These are phyloP conservation scores for Carex parvula DNA, from an alignment of 176 grass and related monocot species.

Conservation along the genomic window DNA sequence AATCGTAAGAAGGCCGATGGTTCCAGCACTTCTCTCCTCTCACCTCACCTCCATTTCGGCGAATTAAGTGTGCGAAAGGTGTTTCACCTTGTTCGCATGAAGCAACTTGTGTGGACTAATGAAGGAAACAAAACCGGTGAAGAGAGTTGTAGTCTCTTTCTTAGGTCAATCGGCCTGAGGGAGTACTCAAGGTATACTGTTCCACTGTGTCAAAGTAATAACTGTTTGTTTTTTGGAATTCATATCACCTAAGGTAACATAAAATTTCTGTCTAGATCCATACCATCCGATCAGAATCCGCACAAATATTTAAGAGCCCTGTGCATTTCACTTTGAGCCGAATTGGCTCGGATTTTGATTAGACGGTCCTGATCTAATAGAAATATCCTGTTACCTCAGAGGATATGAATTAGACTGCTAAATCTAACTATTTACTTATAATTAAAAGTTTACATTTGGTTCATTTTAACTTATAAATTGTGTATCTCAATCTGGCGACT, in stretches of 20 bases:
- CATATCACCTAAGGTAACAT: too few relatives aligned
- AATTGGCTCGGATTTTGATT: too few relatives aligned
- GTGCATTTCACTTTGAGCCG: too few relatives aligned
- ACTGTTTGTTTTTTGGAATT: background rate
- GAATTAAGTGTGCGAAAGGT: slow-evolving; percentile 98
- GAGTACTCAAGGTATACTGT: slow-evolving; percentile 64
- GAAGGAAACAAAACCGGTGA: slow-evolving; percentile 67
- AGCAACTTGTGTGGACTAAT: slow-evolving; percentile 85
- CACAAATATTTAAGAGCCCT: too few relatives aligned
- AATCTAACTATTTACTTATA: background rate
- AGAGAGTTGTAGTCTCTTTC: slow-evolving; percentile 84
- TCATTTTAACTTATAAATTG: background rate
- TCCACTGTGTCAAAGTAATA: background rate
- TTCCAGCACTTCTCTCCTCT: slow-evolving; percentile 76
- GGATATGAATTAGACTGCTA: background rate
- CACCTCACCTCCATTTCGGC: slow-evolving; percentile 82
- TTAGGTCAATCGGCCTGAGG: slow-evolving; percentile 72
- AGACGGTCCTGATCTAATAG: too few relatives aligned
- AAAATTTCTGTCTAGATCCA: too few relatives aligned
- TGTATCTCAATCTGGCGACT: background rate
- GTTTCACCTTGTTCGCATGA: slow-evolving; percentile 90
- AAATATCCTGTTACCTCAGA: too few relatives aligned
- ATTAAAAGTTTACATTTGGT: background rate
- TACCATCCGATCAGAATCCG: too few relatives aligned
- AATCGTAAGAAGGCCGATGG: slow-evolving; percentile 91